phyloP scores from a whole-genome alignment of 768 basidiomycete genomes.

The Boletus subcaerulescens region DNA sequence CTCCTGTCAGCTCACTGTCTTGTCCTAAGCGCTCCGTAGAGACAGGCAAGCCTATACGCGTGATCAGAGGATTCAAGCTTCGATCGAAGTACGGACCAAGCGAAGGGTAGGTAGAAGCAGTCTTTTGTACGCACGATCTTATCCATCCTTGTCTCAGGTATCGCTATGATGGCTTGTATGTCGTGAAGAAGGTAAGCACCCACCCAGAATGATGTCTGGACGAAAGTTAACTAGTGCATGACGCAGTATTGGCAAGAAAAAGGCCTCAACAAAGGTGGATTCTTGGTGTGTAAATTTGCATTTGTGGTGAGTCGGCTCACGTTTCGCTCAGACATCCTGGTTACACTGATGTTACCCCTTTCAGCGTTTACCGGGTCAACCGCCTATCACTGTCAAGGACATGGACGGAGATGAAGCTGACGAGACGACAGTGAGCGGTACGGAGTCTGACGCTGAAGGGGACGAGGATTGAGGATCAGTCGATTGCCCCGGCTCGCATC shows the following conservation, averaged over 20 bases:
- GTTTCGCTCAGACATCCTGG: neutral
- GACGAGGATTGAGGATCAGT: neutral
- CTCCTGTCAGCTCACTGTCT: neutral
- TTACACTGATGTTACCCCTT: neutral
- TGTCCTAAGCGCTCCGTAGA: conserved; percentile 63
- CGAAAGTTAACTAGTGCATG: neutral
- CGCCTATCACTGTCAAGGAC: conserved; percentile 23
- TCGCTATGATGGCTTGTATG: conserved; percentile 88
- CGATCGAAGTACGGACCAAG: conserved; percentile 70
- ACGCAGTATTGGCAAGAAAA: conserved; percentile 69
- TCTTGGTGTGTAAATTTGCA: conserved; percentile 80
- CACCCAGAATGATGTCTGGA: neutral
- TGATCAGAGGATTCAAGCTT: conserved; percentile 74
- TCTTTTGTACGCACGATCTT: neutral
- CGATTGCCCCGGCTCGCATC: too few relatives aligned
- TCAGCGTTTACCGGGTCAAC: conserved; percentile 27
- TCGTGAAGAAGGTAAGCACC: conserved; percentile 59
- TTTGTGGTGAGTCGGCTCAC: conserved; percentile 56
- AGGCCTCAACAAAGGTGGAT: conserved; percentile 67
- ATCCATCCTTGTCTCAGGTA: conserved; percentile 46
- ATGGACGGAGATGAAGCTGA: conserved; percentile 6
- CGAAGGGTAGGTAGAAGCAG: conserved; percentile 54
- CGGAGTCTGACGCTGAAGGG: conserved; percentile 7
- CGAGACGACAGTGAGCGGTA: neutral
- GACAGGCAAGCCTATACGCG: conserved; percentile 78